Conservation (phyloP, 352 stramenopile species). For the Globisporangium echinulatum region DNA sequence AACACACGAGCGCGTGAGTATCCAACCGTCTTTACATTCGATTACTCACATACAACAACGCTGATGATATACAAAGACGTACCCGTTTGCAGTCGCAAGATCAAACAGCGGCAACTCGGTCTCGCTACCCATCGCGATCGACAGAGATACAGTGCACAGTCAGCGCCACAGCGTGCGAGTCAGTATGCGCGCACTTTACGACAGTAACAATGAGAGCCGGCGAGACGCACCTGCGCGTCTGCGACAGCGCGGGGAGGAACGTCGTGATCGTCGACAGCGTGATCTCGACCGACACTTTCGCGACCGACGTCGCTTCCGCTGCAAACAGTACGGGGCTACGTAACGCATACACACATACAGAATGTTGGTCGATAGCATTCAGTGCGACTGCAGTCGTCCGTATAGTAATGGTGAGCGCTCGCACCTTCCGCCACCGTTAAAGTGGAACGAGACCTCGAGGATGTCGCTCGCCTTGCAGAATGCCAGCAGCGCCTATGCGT, state of each 20-base stretch:
- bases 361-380: too few species aligned
- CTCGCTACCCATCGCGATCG: constrained; percentile 15
- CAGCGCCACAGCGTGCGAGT: neutral
- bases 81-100: constrained; percentile 14
- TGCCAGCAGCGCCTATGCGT: constrained; percentile 39
- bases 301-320: constrained; percentile 61
- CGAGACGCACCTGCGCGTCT: constrained; percentile 29
- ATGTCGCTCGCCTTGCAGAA: constrained; percentile 81
- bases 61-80: neutral
- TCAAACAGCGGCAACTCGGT: constrained; percentile 23
- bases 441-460: constrained; percentile 69
- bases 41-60: too few species aligned
- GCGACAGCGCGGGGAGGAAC: constrained; percentile 60
- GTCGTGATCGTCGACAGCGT: constrained; percentile 81
- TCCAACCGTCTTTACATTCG: too few species aligned
- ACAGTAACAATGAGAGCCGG: neutral
- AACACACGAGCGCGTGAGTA: too few species aligned
- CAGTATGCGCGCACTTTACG: neutral
- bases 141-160: neutral
- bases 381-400: too few species aligned
- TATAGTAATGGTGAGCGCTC: too few species aligned
- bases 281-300: constrained; percentile 69
- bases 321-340: constrained; percentile 62
- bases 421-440: constrained; percentile 57
- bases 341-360: neutral